Base-by-base conservation (phyloP, 2,329 filamentous ascomycete genomes). In the Helminthosporium solani region DNA sequence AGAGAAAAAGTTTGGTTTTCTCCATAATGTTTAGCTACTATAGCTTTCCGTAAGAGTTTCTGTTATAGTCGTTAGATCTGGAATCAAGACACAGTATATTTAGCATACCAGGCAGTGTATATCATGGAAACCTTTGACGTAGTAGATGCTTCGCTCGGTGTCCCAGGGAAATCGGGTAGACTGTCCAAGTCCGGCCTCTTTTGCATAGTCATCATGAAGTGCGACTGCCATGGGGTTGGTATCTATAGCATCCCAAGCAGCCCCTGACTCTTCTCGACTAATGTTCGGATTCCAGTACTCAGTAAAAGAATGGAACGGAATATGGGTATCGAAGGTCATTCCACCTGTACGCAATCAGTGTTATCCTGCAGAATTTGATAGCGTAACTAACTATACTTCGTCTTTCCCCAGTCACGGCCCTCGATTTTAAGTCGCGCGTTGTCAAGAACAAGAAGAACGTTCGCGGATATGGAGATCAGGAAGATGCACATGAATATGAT, bases 1-100 rank as follows among this genome's bases (percentile, higher is more conserved):
- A 66, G 50, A 41, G 55, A 49, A 42, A 65, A 62, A 2, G 42
- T 54, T 12, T 54, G 56, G 12, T 56, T 53, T 2, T 56, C 48
- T 31, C 53, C 53, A 16, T 58, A 50, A 23, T 64, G 59, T 33
- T 62, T 62, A n/a, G 60, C 54, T 6, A 60, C 54, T 21, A 69
- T 64, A 7, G 64, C 61, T 47, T 67, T 67, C 19, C 65, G 65
- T 16, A 68, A 51, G 18, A 67, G 56, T 60, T 69, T 68, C 64
- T 67, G 15, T 12, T 21, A 15, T 27, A 7, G 15, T 23, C 2
- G 23, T 52, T 19, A 46, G 20, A 16, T 14, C 7, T 28, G 12
- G 7, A 27, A 5, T n/a, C 3, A 12, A 7, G 12, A 19, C 15
- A 19, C 2, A 9, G 9, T 12, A 16, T 8, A 27, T 23, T 11